A percentile compares a stretch with the other conserved stretches of the same genome.
phyloP scores from a whole-genome alignment of 345 rosid species.

The Arabidopsis arenosa region DNA sequence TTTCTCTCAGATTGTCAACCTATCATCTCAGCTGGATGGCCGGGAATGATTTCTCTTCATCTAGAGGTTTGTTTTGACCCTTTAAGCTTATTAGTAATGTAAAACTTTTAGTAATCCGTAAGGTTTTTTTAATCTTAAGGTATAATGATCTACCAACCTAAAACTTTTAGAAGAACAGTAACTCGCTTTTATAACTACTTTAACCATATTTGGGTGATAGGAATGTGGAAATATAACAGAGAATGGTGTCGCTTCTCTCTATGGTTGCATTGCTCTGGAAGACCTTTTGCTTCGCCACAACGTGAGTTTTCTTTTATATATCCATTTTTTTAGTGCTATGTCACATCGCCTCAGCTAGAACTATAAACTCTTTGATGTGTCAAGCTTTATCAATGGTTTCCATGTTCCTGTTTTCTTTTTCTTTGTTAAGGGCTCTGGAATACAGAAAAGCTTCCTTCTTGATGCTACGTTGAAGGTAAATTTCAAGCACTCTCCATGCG shows the following conservation, averaged over 20 bases:
- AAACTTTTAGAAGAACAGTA: slow-evolving; percentile 1
- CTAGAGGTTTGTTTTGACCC: slow-evolving; percentile 61
- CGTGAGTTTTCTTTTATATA: slow-evolving; percentile 50
- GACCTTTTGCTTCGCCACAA: slow-evolving; percentile 79
- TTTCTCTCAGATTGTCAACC: slow-evolving; percentile 56
- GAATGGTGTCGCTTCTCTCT: slow-evolving; percentile 63
- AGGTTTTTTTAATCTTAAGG: not conserved
- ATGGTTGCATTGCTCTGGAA: slow-evolving; percentile 69
- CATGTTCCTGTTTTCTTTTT: slow-evolving; percentile 9
- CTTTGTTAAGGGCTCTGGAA: slow-evolving; percentile 63
- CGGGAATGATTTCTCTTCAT: slow-evolving; percentile 67
- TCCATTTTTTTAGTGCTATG: not conserved
- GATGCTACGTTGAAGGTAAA: slow-evolving; percentile 70
- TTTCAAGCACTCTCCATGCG: slow-evolving; percentile 3
- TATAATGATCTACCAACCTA: not conserved
- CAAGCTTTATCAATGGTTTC: not conserved
- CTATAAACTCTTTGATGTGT: not conserved
- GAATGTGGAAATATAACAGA: slow-evolving; percentile 73
- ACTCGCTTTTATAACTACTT: not conserved
- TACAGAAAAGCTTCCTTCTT: slow-evolving; percentile 58
- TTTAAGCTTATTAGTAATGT: slow-evolving; percentile 1
- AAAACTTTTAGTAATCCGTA: not conserved
- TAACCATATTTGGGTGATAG: slow-evolving; percentile 44
- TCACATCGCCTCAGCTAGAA: not conserved
- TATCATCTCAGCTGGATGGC: slow-evolving; percentile 78